Percentiles rank a stretch among this genome's conserved stretches.
Evolutionary conservation across 1,284 basidiomycete species (phyloP).

Genomic region (Heterobasidion parviporum): DNA sequence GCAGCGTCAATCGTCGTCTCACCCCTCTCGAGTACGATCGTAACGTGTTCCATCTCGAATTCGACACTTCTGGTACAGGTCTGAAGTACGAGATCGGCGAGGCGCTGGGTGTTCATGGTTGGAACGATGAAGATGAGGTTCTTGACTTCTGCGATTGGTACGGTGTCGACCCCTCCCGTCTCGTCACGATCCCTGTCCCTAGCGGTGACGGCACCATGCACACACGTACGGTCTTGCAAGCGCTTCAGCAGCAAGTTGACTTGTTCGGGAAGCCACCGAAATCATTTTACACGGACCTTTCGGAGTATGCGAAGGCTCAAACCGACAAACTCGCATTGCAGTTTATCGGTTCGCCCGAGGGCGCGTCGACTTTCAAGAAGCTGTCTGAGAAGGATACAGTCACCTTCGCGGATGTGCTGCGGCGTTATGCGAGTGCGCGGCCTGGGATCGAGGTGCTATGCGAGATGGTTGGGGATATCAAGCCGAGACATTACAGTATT

Average conservation of each 20-base stretch:
- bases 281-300: slow-evolving; percentile 88
- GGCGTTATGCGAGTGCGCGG: slow-evolving; percentile 73
- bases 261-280: slow-evolving; percentile 95
- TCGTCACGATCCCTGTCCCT: slow-evolving; percentile 77
- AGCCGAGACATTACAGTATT: slow-evolving; percentile 97
- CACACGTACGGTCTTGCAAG: slow-evolving; percentile 92
- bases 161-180: slow-evolving; percentile 74
- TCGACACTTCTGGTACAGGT: slow-evolving; percentile 87
- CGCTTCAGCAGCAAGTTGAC: slow-evolving; percentile 94
- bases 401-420: slow-evolving; percentile 86
- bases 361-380: slow-evolving; percentile 90
- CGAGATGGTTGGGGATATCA: slow-evolving; percentile 87
- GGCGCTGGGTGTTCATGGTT: slow-evolving; percentile 94
- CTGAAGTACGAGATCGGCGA: slow-evolving; percentile 95
- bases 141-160: slow-evolving; percentile 89
- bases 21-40: slow-evolving; percentile 95
- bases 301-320: slow-evolving; percentile 65
- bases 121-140: slow-evolving; percentile 92
- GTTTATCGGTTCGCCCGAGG: slow-evolving; percentile 93
- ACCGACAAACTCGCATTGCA: slow-evolving; percentile 79
- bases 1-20: slow-evolving; percentile 89
- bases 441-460: slow-evolving; percentile 81
- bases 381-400: slow-evolving; percentile 92
- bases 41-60: slow-evolving; percentile 98
- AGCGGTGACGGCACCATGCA: slow-evolving; percentile 58